Percentiles rank a stretch among this genome's conserved stretches.
Evolutionary conservation across 371 early-diverging fungal genomes (phyloP).

Genomic region (Nematocida sp.): DNA sequence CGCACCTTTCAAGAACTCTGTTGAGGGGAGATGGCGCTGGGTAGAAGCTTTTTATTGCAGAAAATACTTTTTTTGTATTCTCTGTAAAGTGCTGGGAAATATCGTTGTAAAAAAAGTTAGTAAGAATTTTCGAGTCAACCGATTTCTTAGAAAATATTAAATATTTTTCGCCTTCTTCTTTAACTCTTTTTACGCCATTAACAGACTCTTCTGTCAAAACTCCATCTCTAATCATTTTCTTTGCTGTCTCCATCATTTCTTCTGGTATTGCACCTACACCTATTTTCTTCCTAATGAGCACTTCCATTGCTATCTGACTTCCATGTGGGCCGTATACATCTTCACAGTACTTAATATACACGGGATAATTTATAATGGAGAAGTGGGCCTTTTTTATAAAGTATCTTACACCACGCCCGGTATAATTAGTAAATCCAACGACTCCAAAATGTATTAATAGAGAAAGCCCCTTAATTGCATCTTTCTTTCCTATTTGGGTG

Average conservation of each 20-base stretch:
- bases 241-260: not conserved
- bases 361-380: conserved; percentile 18
- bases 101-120: not conserved
- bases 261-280: not conserved
- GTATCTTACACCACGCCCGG: conserved; percentile 15
- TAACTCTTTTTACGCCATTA: not conserved
- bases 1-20: not conserved
- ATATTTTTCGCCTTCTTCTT: not conserved
- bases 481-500: not conserved
- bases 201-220: conserved; percentile 22
- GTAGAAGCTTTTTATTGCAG: conserved; percentile 9
- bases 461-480: conserved; percentile 38
- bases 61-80: conserved; percentile 6
- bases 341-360: conserved; percentile 30
- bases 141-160: not conserved
- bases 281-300: conserved; percentile 13
- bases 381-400: conserved; percentile 9
- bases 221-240: conserved; percentile 17
- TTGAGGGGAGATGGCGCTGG: not conserved
- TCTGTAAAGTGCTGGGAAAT: not conserved
- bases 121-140: not conserved
- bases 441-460: conserved; percentile 46
- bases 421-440: conserved; percentile 36
- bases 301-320: conserved; percentile 9
- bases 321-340: conserved; percentile 3